Evolutionary conservation across 2,329 filamentous ascomycete genomes (phyloP).

Genomic region (Penicillium capsulatum): DNA sequence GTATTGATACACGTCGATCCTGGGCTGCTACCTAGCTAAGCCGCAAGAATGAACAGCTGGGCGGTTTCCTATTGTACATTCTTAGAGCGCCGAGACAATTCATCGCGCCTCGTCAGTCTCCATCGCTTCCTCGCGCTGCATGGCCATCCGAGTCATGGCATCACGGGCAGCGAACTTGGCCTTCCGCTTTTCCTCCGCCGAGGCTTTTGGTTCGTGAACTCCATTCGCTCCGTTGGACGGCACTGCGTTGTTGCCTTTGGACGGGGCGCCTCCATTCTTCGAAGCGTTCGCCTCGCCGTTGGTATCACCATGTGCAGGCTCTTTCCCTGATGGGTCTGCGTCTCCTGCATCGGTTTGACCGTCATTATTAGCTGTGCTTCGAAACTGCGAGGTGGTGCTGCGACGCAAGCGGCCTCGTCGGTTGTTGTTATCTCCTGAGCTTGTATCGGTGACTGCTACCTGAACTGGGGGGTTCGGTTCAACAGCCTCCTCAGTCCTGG

Average conservation of each 20-base stretch:
- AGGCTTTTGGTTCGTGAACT: background rate
- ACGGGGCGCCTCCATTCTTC: background rate
- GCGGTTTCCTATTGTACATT: conserved; percentile 3
- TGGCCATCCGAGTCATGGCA: conserved; percentile 32
- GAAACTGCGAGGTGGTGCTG: conserved; percentile 12
- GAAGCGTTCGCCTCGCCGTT: background rate
- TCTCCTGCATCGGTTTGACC: background rate
- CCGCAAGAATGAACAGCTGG: background rate
- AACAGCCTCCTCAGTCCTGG: conserved; percentile 5
- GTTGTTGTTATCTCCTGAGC: too few relatives aligned
- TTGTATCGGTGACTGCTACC: too few relatives aligned
- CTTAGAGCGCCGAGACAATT: conserved; percentile 3
- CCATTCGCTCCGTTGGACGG: background rate
- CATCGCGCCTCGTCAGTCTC: conserved; percentile 28
- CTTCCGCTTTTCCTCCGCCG: conserved; percentile 29
- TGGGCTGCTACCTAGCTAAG: too few relatives aligned
- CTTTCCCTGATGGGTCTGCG: background rate
- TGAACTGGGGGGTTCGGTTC: conserved; percentile 3
- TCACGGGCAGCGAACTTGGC: conserved; percentile 35
- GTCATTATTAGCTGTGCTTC: background rate
- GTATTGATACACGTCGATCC: background rate
- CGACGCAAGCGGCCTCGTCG: conserved; percentile 14
- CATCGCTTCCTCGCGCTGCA: conserved; percentile 41
- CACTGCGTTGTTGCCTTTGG: background rate
- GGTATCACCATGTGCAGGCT: background rate